Conservation (phyloP, 192 early-diverging fungal species). For the Entrophospora sp. region DNA sequence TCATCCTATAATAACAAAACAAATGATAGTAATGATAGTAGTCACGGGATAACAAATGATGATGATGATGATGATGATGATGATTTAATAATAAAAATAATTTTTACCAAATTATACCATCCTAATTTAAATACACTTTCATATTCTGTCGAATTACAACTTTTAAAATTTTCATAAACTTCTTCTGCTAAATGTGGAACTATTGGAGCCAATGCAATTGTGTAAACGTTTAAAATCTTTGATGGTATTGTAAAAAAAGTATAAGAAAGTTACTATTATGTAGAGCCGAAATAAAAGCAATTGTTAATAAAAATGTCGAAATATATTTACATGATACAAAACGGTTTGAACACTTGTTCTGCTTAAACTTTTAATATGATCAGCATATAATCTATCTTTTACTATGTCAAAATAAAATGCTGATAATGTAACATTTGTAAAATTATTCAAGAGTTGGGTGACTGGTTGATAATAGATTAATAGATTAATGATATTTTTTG, state of each 20-base stretch:
- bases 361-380: slow-evolving; percentile 25
- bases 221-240: slow-evolving; percentile 54
- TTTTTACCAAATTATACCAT: slow-evolving; percentile 49
- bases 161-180: slow-evolving; percentile 55
- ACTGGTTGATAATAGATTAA: slow-evolving; percentile 31
- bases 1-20: slow-evolving; percentile 22
- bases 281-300: too few relatives aligned
- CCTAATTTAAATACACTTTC: slow-evolving; percentile 50
- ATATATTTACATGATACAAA: slow-evolving; percentile 43
- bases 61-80: not conserved
- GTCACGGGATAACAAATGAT: slow-evolving; percentile 12
- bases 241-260: not conserved
- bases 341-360: slow-evolving; percentile 59
- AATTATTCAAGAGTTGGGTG: slow-evolving; percentile 54
- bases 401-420: slow-evolving; percentile 74
- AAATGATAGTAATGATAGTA: slow-evolving; percentile 26
- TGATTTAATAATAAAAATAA: too few relatives aligned
- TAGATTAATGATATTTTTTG: not conserved
- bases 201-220: slow-evolving; percentile 53
- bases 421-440: slow-evolving; percentile 57
- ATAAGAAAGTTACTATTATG: not conserved
- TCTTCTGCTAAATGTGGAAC: slow-evolving; percentile 63
- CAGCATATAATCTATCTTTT: slow-evolving; percentile 70
- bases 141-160: slow-evolving; percentile 27
- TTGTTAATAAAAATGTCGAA: too few relatives aligned